phyloP scores from a whole-genome alignment of 768 basidiomycete species.

The Agrocybe praecox region DNA sequence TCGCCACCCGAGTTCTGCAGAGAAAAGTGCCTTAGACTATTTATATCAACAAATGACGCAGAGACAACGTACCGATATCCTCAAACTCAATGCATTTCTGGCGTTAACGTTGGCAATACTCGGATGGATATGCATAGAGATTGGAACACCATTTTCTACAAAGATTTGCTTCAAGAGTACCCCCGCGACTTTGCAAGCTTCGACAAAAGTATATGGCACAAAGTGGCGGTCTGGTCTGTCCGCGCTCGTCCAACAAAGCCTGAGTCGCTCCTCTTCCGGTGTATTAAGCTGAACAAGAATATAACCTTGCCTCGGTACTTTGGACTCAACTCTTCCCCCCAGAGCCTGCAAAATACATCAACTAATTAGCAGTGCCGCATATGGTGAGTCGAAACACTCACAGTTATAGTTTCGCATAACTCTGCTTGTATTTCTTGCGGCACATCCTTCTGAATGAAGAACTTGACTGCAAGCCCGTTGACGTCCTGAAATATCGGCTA shows the following conservation, averaged over 20 bases:
- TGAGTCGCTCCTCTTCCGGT: slow-evolving; percentile 73
- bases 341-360: slow-evolving; percentile 48
- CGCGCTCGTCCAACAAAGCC: slow-evolving; percentile 67
- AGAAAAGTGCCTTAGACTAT: neutral
- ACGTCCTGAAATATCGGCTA: slow-evolving; percentile 76
- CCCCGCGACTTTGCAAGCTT: slow-evolving; percentile 82
- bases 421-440: slow-evolving; percentile 68
- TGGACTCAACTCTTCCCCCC: slow-evolving; percentile 76
- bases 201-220: slow-evolving; percentile 81
- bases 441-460: slow-evolving; percentile 84
- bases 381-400: slow-evolving; percentile 27
- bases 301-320: slow-evolving; percentile 78
- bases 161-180: slow-evolving; percentile 79
- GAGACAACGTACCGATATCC: slow-evolving; percentile 60
- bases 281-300: slow-evolving; percentile 71
- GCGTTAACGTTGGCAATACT: slow-evolving; percentile 82
- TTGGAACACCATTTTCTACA: slow-evolving; percentile 61
- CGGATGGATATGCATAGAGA: slow-evolving; percentile 78
- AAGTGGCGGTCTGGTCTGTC: slow-evolving; percentile 79
- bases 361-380: neutral
- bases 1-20: slow-evolving; percentile 80
- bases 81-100: slow-evolving; percentile 61
- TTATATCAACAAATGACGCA: neutral
- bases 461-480: slow-evolving; percentile 72
- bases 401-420: slow-evolving; percentile 74